phyloP scores from a whole-genome alignment of 2,329 filamentous ascomycete genomes.

The Aspergillus phoenicis region DNA sequence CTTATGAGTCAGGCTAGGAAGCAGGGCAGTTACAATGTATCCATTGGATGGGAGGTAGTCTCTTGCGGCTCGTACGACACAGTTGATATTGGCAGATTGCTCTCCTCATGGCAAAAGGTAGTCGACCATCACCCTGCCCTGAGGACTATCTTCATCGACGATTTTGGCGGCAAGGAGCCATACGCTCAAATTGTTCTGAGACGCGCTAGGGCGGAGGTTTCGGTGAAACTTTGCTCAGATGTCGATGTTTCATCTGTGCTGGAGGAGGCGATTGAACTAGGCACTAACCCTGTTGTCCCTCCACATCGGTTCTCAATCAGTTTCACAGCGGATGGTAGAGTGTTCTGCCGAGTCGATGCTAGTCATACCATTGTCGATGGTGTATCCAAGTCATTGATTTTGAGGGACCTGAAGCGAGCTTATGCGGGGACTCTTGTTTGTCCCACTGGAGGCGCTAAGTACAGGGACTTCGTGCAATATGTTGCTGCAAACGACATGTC shows the following conservation, averaged over 20 bases:
- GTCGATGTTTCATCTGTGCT: neutral
- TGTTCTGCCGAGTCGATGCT: neutral
- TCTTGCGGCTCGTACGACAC: neutral
- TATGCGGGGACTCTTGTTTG: neutral
- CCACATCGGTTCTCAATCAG: neutral
- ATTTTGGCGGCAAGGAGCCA: slow-evolving; percentile 12
- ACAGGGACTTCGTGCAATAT: slow-evolving; percentile 8
- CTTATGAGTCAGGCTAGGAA: slow-evolving; percentile 9
- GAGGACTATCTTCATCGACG: slow-evolving; percentile 22
- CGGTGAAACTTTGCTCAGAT: slow-evolving; percentile 6
- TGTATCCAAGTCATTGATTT: neutral
- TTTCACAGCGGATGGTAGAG: neutral
- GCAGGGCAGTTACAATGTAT: neutral
- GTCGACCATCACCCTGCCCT: slow-evolving; percentile 20
- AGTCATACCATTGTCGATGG: slow-evolving; percentile 1
- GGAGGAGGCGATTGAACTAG: neutral
- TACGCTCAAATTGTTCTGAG: slow-evolving; percentile 29
- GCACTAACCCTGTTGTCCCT: neutral
- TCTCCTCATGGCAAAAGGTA: slow-evolving; percentile 20
- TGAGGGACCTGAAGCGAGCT: neutral
- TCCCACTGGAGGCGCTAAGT: neutral
- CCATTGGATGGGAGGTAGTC: neutral
- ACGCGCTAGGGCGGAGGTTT: slow-evolving; percentile 7
- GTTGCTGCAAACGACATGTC: slow-evolving; percentile 19
- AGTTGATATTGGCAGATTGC: neutral